These are phyloP conservation scores for Cercospora berteroae DNA, from an alignment of 2,329 filamentous ascomycete genomes.

Conservation along the genomic window DNA sequence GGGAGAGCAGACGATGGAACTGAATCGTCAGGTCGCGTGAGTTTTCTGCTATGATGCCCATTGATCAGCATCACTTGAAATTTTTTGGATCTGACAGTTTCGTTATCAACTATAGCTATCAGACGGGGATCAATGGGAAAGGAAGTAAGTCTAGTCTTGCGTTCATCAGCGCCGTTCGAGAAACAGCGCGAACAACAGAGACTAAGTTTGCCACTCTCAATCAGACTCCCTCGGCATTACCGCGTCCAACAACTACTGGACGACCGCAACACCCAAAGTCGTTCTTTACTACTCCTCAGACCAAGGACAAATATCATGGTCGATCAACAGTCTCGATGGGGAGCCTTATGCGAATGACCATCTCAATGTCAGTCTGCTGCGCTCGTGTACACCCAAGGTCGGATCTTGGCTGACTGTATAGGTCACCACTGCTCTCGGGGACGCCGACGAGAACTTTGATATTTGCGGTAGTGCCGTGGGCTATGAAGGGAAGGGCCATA, in stretches of 20 bases:
- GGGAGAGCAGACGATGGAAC: slow-evolving; percentile 17
- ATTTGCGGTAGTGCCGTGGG: slow-evolving; percentile 15
- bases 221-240: slow-evolving; percentile 35
- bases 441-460: not conserved
- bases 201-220: not conserved
- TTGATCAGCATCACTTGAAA: not conserved
- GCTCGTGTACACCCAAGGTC: not conserved
- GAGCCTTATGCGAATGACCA: slow-evolving; percentile 10
- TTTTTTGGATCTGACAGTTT: not conserved
- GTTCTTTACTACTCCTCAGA: slow-evolving; percentile 10
- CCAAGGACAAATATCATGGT: slow-evolving; percentile 14
- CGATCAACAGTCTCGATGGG: slow-evolving; percentile 12
- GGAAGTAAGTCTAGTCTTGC: slow-evolving; percentile 24
- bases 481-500: slow-evolving; percentile 23
- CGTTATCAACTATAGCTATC: not conserved
- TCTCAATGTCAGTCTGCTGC: slow-evolving; percentile 8
- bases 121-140: slow-evolving; percentile 24
- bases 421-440: not conserved
- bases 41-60: not conserved
- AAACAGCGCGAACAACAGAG: not conserved
- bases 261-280: slow-evolving; percentile 12
- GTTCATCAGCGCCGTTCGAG: not conserved
- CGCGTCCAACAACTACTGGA: slow-evolving; percentile 21
- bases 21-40: slow-evolving; percentile 19
- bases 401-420: not conserved